Evolutionary conservation across 164 flowering plant genomes (phyloP).

Genomic region (Aristolochia fimbriata): DNA sequence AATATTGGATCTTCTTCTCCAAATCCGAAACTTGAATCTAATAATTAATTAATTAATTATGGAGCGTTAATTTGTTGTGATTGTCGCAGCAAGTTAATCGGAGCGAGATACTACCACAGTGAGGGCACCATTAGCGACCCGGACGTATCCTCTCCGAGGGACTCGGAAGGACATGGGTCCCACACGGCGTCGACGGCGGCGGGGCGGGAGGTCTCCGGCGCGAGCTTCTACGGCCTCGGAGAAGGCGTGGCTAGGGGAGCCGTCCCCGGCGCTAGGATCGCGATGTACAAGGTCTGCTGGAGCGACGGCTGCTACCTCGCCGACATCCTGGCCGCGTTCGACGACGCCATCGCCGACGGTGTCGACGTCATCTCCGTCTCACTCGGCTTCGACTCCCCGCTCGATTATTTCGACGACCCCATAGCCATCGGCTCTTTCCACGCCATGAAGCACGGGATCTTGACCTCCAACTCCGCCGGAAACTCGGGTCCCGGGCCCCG

Average conservation of each 20-base stretch:
- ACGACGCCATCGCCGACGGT: conserved; percentile 21
- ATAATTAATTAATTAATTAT: no score
- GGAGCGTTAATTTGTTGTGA: no score
- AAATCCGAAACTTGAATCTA: no score
- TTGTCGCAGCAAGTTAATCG: no score
- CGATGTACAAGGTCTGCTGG: conserved; percentile 20
- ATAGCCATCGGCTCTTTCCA: conserved; percentile 18
- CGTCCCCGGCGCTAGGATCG: conserved; percentile 13
- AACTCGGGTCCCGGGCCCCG: conserved; percentile 5
- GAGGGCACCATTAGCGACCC: no score
- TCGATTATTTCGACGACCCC: conserved; percentile 2
- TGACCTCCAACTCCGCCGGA: conserved; percentile 15
- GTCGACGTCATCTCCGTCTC: conserved; percentile 21
- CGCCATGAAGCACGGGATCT: conserved; percentile 14
- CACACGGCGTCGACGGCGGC: no score
- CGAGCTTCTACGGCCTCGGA: conserved; percentile 12
- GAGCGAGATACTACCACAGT: no score
- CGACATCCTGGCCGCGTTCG: conserved; percentile 18
- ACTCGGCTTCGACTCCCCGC: background rate
- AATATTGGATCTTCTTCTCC: no score
- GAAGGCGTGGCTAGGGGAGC: conserved; percentile 16
- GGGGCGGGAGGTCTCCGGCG: no score
- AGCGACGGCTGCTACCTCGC: conserved; percentile 4
- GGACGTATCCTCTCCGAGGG: no score
- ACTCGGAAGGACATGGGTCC: no score